These are phyloP conservation scores for Aspergillus thermomutatus DNA, from an alignment of 2,329 filamentous ascomycete genomes.

Conservation along the genomic window DNA sequence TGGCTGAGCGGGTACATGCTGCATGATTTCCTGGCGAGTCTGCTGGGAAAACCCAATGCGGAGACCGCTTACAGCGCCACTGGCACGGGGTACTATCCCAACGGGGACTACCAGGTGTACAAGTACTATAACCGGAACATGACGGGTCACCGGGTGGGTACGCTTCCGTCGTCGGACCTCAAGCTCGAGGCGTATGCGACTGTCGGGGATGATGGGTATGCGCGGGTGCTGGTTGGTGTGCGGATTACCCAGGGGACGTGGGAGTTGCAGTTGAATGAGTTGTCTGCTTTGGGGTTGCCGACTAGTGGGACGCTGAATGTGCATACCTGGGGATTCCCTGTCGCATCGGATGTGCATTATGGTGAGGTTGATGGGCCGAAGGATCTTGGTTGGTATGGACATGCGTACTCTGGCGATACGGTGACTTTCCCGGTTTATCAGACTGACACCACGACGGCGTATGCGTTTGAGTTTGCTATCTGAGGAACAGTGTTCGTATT, in stretches of 20 bases:
- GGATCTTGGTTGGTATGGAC: conserved; percentile 28
- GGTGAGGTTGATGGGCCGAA: conserved; percentile 28
- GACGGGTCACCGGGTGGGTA: conserved; percentile 40
- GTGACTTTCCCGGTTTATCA: conserved; percentile 41
- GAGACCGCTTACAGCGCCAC: conserved; percentile 12
- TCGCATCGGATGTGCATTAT: conserved; percentile 16
- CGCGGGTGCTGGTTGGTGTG: conserved; percentile 37
- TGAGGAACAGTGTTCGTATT: not conserved
- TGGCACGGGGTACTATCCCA: conserved; percentile 38
- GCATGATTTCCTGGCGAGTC: conserved; percentile 45
- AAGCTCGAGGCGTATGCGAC: conserved; percentile 41
- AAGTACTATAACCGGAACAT: conserved; percentile 47
- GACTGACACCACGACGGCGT: conserved; percentile 35
- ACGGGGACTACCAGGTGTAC: conserved; percentile 47
- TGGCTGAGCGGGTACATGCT: conserved; percentile 42
- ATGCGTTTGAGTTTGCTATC: conserved; percentile 38
- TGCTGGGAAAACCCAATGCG: conserved; percentile 35
- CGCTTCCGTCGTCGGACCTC: conserved; percentile 33
- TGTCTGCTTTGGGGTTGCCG: conserved; percentile 34
- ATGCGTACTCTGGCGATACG: conserved; percentile 33
- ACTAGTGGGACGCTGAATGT: conserved; percentile 30
- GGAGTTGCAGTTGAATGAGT: conserved; percentile 31
- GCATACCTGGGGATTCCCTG: conserved; percentile 26
- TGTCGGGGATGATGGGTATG: conserved; percentile 23
- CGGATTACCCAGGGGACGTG: conserved; percentile 31